Base-by-base conservation (phyloP, 768 basidiomycete genomes). In the Paxillus rubicundulus region DNA sequence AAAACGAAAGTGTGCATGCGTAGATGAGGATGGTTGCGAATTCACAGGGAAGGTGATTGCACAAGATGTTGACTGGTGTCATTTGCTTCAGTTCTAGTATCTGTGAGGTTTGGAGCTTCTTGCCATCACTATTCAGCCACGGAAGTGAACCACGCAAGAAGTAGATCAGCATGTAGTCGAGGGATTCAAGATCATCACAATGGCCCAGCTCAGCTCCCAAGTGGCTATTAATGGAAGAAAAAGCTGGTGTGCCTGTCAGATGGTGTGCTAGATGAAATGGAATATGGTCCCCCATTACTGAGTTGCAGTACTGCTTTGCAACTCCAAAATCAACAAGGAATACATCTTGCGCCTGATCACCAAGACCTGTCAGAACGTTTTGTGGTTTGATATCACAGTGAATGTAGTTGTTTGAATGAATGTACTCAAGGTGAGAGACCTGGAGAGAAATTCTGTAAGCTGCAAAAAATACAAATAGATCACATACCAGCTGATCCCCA, bases 181-280 rank as follows among this genome's bases (percentile, higher is more conserved):
- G 24, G 2, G 43, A 52, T 39, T 52, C 44, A 0, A 52, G 39
- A 21, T 52, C 50, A 13, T 52, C 50, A 27, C 9, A 3, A 24
- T 4, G 18, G 24, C 45, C 37, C 9, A 32, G 38, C 14, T 45
- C 45, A 30, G 20, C 36, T 33, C 45, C 17, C 4, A 52, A 36
- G 37, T 52, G 44, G 20, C 30, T 46, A 9, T 46, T 46, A 9
- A 52, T 46, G 0, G 37, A 36, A 2, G 28, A 5, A 5, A 52
- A 46, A 6, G 37, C 38, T 14, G 50, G 45, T 14, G 34, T 52
- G 28, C 50, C 48, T 13, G 34, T 38, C 16, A 52, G 44, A 36
- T 13, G n/a, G 27, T 30, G 2, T 27, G n/a, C 21, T 5, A 27
- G 21, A 20, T 18, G n/a, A 28, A 49, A 49, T 24, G 38, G 47